Evolutionary conservation across 768 basidiomycete genomes (phyloP), one percentile per base, ranked within the genome.

Genomic region (Mycena galericulata): DNA sequence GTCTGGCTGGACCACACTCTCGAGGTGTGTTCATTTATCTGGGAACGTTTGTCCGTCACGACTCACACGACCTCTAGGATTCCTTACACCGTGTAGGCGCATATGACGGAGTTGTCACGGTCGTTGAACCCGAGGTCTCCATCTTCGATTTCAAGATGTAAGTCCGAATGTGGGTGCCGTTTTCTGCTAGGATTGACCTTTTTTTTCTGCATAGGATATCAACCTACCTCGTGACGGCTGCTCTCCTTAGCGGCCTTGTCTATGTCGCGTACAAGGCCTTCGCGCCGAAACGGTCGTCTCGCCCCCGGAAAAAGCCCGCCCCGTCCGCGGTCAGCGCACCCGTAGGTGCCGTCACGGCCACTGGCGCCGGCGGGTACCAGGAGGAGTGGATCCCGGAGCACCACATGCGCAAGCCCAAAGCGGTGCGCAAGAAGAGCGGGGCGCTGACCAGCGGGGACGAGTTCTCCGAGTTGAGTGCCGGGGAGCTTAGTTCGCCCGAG

Each of bases 381-480:
- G 92, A 95, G 75, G 94, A 96, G 74, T 96, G 94, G 94, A 96
- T 96, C 72, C 94, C 94, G n/a, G 92, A 92, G 71, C 92, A 94
- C 74, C 94, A 95, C 73, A 82, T 94, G 68, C 92, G 88, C 83
- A 92, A 92, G 78, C 64, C 80, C 34, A 93, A 88, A 77, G 76
- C 79, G 20, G 74, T 78, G 40, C 88, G 86, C 72, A 84, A 86
- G 69, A 84, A 85, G 75, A 79, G 79, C 41, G 85, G 82, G 29
- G 81, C 77, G 43, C 67, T 82, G 24, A 83, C 82, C 38, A 89
- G 89, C 64, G 92, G 87, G 24, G 92, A 90, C 40, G 70, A 71
- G 58, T 68, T 71, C 51, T 71, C 70, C 50, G 92, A 92, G 62
- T 73, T 87, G 32, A 93, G 92, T 64, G 89, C 86, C 22, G 87